Conservation (phyloP, 768 basidiomycete species). For the Naganishia randhawae region DNA sequence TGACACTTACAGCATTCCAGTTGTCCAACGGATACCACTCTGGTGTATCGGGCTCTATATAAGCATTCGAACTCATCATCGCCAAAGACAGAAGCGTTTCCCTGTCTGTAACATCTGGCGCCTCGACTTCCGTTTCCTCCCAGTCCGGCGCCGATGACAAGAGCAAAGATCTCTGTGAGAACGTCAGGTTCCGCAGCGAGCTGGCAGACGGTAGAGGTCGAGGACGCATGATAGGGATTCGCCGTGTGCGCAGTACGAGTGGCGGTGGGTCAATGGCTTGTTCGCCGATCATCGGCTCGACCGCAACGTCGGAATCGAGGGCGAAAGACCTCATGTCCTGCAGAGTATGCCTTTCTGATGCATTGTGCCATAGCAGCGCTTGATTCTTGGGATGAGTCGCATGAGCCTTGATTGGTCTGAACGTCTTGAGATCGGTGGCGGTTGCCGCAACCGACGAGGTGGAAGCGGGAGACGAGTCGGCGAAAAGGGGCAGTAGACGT, state of each 20-base stretch:
- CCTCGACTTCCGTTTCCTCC: constrained; percentile 62
- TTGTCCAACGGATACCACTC: constrained; percentile 66
- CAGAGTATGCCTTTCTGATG: constrained; percentile 3
- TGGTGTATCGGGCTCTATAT: constrained; percentile 59
- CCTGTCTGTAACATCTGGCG: constrained; percentile 69
- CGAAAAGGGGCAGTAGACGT: constrained; percentile 37
- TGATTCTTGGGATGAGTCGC: constrained; percentile 21
- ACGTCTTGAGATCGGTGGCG: constrained; percentile 24
- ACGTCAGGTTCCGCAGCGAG: background rate
- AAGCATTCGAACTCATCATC: constrained; percentile 87
- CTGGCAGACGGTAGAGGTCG: background rate
- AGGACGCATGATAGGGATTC: constrained; percentile 3
- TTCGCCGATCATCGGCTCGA: background rate
- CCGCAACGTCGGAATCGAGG: background rate
- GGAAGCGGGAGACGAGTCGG: background rate
- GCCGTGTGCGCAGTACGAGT: background rate
- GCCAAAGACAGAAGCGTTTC: constrained; percentile 71
- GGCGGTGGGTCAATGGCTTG: constrained; percentile 17
- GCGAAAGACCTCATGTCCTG: constrained; percentile 7
- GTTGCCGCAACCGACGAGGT: background rate
- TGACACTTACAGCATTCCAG: constrained; percentile 60
- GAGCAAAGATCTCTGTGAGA: background rate
- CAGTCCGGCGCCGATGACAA: constrained; percentile 52
- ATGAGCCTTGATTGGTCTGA: constrained; percentile 47
- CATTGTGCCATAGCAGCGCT: constrained; percentile 27